Percentiles rank a stretch among this genome's conserved stretches.
These are phyloP conservation scores for Backusella psychrophila DNA, from an alignment of 192 early-diverging fungal genomes.

Conservation along the genomic window DNA sequence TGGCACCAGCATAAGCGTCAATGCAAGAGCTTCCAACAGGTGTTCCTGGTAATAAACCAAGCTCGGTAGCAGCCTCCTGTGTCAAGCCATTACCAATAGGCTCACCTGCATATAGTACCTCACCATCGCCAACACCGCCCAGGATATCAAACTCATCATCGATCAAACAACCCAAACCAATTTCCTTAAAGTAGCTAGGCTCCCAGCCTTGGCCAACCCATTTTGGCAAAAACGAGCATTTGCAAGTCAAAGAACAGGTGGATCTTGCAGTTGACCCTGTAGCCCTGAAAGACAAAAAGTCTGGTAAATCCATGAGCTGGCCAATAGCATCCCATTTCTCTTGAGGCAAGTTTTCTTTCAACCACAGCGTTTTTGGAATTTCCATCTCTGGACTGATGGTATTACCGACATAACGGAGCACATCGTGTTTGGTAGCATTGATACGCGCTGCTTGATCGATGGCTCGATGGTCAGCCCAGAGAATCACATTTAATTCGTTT, in stretches of 20 bases:
- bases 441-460: constrained; percentile 58
- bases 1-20: constrained; percentile 74
- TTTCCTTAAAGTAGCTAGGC: constrained; percentile 47
- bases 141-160: constrained; percentile 42
- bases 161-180: constrained; percentile 53
- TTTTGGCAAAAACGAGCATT: constrained; percentile 57
- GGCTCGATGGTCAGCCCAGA: constrained; percentile 78
- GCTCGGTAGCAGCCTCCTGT: constrained; percentile 45
- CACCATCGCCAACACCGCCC: constrained; percentile 38
- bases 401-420: constrained; percentile 65
- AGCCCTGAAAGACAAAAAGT: constrained; percentile 66
- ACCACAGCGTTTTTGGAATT: constrained; percentile 73
- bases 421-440: constrained; percentile 50
- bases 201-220: constrained; percentile 52
- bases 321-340: constrained; percentile 46
- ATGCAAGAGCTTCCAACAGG: constrained; percentile 65
- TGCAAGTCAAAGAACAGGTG: constrained; percentile 66
- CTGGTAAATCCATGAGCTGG: constrained; percentile 70
- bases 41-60: constrained; percentile 53
- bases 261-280: constrained; percentile 53
- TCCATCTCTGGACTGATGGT: constrained; percentile 74
- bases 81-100: constrained; percentile 51
- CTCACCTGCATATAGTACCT: constrained; percentile 50
- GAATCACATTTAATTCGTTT: constrained; percentile 56
- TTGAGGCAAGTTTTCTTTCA: constrained; percentile 53